phyloP scores from a whole-genome alignment of 139 green algal genomes.

The Penium margaritaceum region DNA sequence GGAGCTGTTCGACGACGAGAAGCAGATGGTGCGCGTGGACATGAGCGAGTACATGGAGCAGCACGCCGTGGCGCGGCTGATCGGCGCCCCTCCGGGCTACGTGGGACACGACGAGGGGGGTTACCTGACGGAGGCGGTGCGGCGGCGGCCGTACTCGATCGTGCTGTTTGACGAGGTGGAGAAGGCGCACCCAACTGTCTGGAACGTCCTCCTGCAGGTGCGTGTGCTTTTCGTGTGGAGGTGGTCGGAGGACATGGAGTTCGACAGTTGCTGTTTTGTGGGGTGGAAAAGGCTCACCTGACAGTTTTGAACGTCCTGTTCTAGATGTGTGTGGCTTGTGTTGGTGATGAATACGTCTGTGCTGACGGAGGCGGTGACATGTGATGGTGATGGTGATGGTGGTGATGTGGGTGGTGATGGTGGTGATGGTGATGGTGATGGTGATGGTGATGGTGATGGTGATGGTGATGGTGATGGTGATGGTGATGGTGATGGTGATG shows the following conservation, averaged over 20 bases:
- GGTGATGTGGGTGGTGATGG: no score
- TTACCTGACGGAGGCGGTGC: constrained; percentile 75
- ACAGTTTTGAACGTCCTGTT: neutral
- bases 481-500: no score
- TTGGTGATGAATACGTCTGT: neutral
- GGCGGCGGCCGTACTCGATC: constrained; percentile 52
- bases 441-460: no score
- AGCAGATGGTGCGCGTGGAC: constrained; percentile 67
- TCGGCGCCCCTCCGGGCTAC: constrained; percentile 70
- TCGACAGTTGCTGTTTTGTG: neutral
- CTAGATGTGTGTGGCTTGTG: neutral
- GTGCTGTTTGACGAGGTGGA: constrained; percentile 81
- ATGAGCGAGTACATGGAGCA: constrained; percentile 68
- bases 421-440: no score
- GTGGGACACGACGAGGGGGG: constrained; percentile 64
- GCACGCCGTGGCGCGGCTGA: constrained; percentile 66
- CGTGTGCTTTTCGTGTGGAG: neutral
- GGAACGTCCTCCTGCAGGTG: constrained; percentile 82
- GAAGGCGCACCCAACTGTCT: constrained; percentile 61
- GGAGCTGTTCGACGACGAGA: constrained; percentile 76
- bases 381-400: neutral
- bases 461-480: no score
- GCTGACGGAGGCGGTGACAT: neutral
- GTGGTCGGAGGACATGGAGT: neutral
- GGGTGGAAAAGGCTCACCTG: no score